Conservation (phyloP, 148 eudicot species). For the Rhododendron vialii region DNA sequence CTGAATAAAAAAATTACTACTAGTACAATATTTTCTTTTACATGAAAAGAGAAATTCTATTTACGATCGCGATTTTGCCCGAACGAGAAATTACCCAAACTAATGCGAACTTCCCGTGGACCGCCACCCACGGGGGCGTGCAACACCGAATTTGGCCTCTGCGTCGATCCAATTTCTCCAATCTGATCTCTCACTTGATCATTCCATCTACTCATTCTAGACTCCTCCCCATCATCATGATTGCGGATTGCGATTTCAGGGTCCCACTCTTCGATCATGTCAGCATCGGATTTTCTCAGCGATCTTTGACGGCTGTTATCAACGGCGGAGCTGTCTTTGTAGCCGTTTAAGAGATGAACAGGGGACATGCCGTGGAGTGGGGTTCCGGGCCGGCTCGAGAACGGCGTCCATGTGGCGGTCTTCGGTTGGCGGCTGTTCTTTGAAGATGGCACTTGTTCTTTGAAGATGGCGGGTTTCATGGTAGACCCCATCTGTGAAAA, state of each 20-base stretch:
- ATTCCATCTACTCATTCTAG: not conserved
- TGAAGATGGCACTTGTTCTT: slow-evolving; percentile 33
- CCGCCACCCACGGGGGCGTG: not conserved
- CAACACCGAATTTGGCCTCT: too few relatives aligned
- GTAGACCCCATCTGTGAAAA: slow-evolving; percentile 52
- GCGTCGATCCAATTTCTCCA: not conserved
- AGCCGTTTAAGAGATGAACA: slow-evolving; percentile 13
- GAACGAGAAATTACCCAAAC: not conserved
- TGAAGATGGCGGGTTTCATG: slow-evolving; percentile 49
- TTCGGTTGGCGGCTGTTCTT: slow-evolving; percentile 11
- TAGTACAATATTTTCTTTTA: not conserved
- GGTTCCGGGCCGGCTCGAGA: slow-evolving; percentile 22
- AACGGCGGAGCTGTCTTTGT: not conserved
- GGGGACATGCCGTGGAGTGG: slow-evolving; percentile 24
- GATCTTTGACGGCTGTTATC: slow-evolving; percentile 7
- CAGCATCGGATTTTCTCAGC: not conserved
- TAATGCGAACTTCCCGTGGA: not conserved
- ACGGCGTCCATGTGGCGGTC: not conserved
- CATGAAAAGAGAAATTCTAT: not conserved
- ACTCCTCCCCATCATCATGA: not conserved
- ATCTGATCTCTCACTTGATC: not conserved
- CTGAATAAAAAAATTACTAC: too few relatives aligned
- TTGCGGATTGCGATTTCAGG: not conserved
- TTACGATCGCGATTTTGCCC: not conserved
- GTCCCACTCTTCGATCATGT: not conserved